Evolutionary conservation across 371 early-diverging fungal species (phyloP), one percentile per base, ranked within the genome.

Genomic region (Rhizopus microsporus): DNA sequence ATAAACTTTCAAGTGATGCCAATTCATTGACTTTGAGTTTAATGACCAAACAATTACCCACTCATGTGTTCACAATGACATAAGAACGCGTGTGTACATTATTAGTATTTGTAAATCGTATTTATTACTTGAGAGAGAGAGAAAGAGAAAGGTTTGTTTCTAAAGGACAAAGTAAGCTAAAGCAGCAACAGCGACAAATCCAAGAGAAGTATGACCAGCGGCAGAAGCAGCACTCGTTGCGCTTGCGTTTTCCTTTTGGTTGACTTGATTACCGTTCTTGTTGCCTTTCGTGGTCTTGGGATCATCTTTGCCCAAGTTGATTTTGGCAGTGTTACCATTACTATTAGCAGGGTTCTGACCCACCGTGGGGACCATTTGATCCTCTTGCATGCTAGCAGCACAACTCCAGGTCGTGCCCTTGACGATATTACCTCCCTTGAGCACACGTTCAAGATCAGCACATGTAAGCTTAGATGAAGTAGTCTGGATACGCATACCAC

Each of bases 401-500:
- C 78, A 77, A 31, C 72, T 69, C 78, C 78, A 77, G 29, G 62
- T 61, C 32, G 53, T 68, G n/a, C 79, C 79, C 56, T 78, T 75
- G 16, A 74, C 74, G 33, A 78, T 65, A 30, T 68, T 67, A 12
- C 61, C 64, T n/a, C 65, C 69, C 54, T 75, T 75, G 37, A 75
- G 50, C 38, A 67, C 66, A 30, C 68, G 69, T 30, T 75, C 72
- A 7, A 70, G 37, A 3, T 73, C 77, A 7, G 60, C 39, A 56
- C 74, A 80, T 16, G 59, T 62, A 44, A 80, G 59, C 30, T 65
- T 50, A 23, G 40, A 45, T 15, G 74, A 73, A n/a, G 77, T 69
- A 0, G 80, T 74, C 47, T 80, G 80, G 5, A 80, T 56, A 58
- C 77, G 77, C 75, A 75, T 75, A 16, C 77, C 75, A 45, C 80